phyloP scores from a whole-genome alignment of 805 yeast genomes.

The Yamadazyma olivae region DNA sequence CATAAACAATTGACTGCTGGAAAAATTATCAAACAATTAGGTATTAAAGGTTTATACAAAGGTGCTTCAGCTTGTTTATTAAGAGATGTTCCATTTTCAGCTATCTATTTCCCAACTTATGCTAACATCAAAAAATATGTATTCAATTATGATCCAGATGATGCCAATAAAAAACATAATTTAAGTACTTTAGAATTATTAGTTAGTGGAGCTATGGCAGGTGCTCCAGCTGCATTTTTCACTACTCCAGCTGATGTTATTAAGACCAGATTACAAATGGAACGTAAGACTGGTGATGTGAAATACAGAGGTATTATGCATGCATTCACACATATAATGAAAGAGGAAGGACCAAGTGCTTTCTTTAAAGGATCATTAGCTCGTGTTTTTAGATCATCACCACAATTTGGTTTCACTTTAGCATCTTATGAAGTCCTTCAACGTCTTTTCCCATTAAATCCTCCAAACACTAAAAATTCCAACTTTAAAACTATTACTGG shows the following conservation, averaged over 20 bases:
- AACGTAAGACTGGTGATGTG: slow-evolving; percentile 71
- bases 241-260: slow-evolving; percentile 98
- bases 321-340: slow-evolving; percentile 69
- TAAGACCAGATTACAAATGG: slow-evolving; percentile 90
- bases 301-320: slow-evolving; percentile 74
- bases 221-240: slow-evolving; percentile 95
- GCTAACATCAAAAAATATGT: slow-evolving; percentile 84
- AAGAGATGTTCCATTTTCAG: slow-evolving; percentile 95
- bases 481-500: slow-evolving; percentile 43
- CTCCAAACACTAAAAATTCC: slow-evolving; percentile 41
- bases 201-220: slow-evolving; percentile 89
- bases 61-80: slow-evolving; percentile 89
- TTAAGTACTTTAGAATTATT: slow-evolving; percentile 83
- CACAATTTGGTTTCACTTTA: slow-evolving; percentile 95
- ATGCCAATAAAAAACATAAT: slow-evolving; percentile 52
- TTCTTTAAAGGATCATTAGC: slow-evolving; percentile 97
- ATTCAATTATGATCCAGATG: slow-evolving; percentile 77
- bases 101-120: slow-evolving; percentile 95
- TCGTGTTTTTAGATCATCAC: slow-evolving; percentile 90
- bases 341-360: slow-evolving; percentile 81
- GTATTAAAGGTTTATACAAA: slow-evolving; percentile 81
- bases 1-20: slow-evolving; percentile 53
- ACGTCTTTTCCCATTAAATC: slow-evolving; percentile 67
- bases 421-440: slow-evolving; percentile 96
- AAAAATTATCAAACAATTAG: slow-evolving; percentile 72